Percentiles rank a stretch among this genome's conserved stretches.
Evolutionary conservation across 2,329 filamentous ascomycete genomes (phyloP).

Genomic region (Nemania serpens): DNA sequence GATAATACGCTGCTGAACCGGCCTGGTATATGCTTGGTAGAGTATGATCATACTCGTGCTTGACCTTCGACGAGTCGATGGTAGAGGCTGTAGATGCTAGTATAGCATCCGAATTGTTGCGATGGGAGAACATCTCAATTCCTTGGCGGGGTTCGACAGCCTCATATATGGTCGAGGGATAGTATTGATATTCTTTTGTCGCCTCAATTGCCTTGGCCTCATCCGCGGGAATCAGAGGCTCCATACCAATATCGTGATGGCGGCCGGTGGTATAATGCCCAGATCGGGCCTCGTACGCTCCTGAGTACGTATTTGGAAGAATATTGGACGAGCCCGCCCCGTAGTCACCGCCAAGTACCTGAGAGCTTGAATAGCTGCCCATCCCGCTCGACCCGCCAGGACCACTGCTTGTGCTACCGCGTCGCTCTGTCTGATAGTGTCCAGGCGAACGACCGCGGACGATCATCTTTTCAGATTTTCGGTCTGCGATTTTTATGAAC

Average conservation of each 20-base stretch:
- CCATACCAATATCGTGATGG: conserved; percentile 55
- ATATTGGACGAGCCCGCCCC: conserved; percentile 45
- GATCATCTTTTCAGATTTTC: conserved; percentile 80
- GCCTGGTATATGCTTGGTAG: conserved; percentile 56
- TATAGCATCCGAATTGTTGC: conserved; percentile 40
- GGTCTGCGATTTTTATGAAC: conserved; percentile 73
- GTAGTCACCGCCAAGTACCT: conserved; percentile 48
- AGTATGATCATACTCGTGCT: conserved; percentile 53
- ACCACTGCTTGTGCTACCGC: conserved; percentile 71
- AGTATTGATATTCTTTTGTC: conserved; percentile 61
- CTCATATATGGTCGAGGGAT: conserved; percentile 57
- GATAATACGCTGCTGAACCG: conserved; percentile 45
- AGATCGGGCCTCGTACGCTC: conserved; percentile 47
- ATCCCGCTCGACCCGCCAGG: conserved; percentile 66
- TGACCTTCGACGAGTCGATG: conserved; percentile 50
- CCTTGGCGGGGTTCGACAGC: conserved; percentile 48
- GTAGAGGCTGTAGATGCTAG: conserved; percentile 40
- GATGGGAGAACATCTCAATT: conserved; percentile 56
- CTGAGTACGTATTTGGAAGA: conserved; percentile 46
- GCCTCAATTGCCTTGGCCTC: conserved; percentile 56
- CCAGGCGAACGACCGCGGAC: conserved; percentile 84
- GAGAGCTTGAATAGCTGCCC: conserved; percentile 52
- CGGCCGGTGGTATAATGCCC: conserved; percentile 49
- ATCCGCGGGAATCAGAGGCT: conserved; percentile 56
- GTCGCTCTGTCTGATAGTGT: conserved; percentile 74